Evolutionary conservation across 2,329 filamentous ascomycete species (phyloP), one percentile per base, ranked within the genome.

Genomic region (Cladosporium sp.): DNA sequence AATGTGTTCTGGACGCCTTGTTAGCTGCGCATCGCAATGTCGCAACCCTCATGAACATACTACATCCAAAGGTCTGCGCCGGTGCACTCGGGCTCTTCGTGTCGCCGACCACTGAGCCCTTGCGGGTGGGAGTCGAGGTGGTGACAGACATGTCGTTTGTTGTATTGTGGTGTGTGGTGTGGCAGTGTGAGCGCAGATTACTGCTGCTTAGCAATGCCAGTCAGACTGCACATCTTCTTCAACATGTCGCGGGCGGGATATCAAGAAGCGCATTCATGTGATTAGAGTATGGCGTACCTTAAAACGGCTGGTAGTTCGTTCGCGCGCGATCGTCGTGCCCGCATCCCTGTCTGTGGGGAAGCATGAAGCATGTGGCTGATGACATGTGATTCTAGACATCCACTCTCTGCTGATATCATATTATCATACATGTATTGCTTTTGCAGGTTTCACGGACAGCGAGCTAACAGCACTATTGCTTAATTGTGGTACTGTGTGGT

Each of bases 1-100:
- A 58, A 91, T 84, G 77, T 93, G 91, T 76, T 91, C 91, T 93
- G 73, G 32, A 23, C 18, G n/a, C 5, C 1, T 0, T 21, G 49
- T 63, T 53, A 62, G 59, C 62, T 36, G 13, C 43, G 60, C 53
- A 71, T 80, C 68, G 80, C 78, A 51, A 7, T 64, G 30, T 11
- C 7, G 23, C 58, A 49, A 39, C 49, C 25, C 16, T 60, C 5
- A 28, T 65, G 18, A 21, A 70, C 78, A 64, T 70, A 80, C 79
- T 76, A 67, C 79, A 81, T 65, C 79, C 80, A 67, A 78, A 80
- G 16, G 74, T 79, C 66, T 79, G 76, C 21, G 76, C 75, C 66
- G 80, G 75, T 69, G 71, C 65, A 3, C 46, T 69, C 4, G 70
- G 66, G n/a, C 75, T 79, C 73, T 81, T 81, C 21, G 75, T 69